These are phyloP conservation scores for Diaporthe citrichinensis DNA, from an alignment of 2,329 filamentous ascomycete genomes.

Conservation along the genomic window DNA sequence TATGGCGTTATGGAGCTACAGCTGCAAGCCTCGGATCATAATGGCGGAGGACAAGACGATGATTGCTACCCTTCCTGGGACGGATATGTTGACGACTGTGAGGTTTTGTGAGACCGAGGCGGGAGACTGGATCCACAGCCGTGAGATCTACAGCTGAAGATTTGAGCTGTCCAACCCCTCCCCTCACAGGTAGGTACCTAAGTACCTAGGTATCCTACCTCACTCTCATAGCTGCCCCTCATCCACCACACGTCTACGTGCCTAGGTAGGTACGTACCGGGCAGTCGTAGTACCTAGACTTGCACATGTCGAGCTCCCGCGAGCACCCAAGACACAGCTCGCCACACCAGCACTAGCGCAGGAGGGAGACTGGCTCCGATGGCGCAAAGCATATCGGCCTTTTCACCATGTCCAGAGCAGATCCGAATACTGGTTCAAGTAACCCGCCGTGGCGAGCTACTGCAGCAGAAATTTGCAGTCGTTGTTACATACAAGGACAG, in stretches of 20 bases:
- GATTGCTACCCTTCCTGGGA: not conserved
- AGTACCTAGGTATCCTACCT: not conserved
- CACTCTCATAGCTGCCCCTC: not conserved
- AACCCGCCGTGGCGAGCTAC: not conserved
- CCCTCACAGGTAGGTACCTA: no score
- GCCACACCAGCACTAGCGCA: not conserved
- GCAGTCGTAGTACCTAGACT: not conserved
- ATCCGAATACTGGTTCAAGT: not conserved
- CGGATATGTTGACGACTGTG: not conserved
- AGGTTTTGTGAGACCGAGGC: not conserved
- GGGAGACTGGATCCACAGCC: conserved; percentile 13
- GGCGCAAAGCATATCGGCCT: conserved; percentile 17
- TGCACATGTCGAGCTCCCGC: not conserved
- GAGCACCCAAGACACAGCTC: not conserved
- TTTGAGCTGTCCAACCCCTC: not conserved
- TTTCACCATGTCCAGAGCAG: conserved; percentile 5
- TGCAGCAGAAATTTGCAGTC: conserved; percentile 12
- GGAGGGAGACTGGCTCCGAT: not conserved
- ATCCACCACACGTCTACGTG: no score
- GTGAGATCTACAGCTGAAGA: not conserved
- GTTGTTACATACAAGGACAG: not conserved
- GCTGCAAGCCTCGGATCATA: conserved; percentile 26
- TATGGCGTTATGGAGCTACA: conserved; percentile 6
- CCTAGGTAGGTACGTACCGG: no score
- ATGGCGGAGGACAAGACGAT: conserved; percentile 2